Percentiles rank a stretch among this genome's conserved stretches.
phyloP scores from a whole-genome alignment of 176 grass and related monocot species.

The Juncus inflexus region DNA sequence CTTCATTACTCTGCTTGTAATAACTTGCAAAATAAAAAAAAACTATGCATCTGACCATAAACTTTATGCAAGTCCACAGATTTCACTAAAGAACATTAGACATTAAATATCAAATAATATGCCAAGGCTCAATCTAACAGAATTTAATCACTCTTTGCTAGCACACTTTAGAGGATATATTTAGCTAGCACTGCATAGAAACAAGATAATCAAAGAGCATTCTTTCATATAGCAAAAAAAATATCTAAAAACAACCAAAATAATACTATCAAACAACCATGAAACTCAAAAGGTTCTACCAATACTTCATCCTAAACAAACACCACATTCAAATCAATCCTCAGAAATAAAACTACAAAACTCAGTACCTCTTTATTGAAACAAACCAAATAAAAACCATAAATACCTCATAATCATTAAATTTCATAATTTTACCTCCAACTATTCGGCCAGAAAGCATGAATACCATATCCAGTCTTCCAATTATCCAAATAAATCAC shows the following conservation, averaged over 20 bases:
- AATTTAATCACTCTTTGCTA: too few species aligned
- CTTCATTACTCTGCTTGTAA: too few species aligned
- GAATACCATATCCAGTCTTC: slow-evolving; percentile 96
- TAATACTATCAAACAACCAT: neutral
- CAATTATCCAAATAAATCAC: slow-evolving; percentile 93
- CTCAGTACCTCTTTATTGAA: slow-evolving; percentile 9
- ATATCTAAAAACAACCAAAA: too few species aligned
- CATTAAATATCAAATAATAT: too few species aligned
- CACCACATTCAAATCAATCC: slow-evolving; percentile 3
- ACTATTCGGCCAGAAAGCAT: slow-evolving; percentile 86
- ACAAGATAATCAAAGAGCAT: neutral
- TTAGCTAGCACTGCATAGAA: neutral
- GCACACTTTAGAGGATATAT: too few species aligned
- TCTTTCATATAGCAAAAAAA: neutral
- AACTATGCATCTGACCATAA: too few species aligned
- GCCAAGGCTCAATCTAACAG: too few species aligned
- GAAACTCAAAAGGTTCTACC: slow-evolving; percentile 4
- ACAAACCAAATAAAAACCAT: neutral
- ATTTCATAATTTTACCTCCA: slow-evolving; percentile 55
- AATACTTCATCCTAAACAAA: slow-evolving; percentile 10
- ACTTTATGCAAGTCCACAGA: too few species aligned
- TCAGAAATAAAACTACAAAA: slow-evolving; percentile 24
- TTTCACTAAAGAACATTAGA: too few species aligned
- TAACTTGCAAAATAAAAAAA: too few species aligned
- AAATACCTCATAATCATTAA: slow-evolving; percentile 1